Percentiles rank a stretch among this genome's conserved stretches.
Conservation (phyloP, 2,329 filamentous ascomycete species). For the Elsinoe arachidis region DNA sequence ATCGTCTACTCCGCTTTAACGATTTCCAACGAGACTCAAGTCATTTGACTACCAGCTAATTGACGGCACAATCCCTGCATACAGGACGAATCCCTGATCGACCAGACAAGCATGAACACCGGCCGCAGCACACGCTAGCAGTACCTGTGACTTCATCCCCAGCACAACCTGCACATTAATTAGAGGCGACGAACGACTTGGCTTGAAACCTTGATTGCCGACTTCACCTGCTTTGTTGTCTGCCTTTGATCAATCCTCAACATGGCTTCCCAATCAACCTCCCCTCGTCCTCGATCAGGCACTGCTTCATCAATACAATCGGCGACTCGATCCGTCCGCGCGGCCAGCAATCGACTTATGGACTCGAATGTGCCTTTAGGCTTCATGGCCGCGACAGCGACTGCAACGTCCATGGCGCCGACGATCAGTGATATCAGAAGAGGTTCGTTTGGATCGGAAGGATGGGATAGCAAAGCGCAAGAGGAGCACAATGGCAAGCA, state of each 20-base stretch:
- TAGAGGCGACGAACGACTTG: background rate
- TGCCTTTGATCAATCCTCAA: background rate
- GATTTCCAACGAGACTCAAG: too few species aligned
- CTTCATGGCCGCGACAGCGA: slow-evolving; percentile 39
- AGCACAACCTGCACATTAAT: background rate
- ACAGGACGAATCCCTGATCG: background rate
- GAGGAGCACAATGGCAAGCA: slow-evolving; percentile 10
- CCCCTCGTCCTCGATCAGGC: slow-evolving; percentile 6
- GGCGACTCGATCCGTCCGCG: slow-evolving; percentile 1
- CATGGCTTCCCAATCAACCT: slow-evolving; percentile 6
- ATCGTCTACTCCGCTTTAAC: background rate
- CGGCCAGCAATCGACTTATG: slow-evolving; percentile 13
- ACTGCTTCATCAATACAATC: slow-evolving; percentile 8
- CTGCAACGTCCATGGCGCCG: slow-evolving; percentile 33
- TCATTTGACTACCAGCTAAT: background rate
- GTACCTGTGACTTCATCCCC: slow-evolving; percentile 6
- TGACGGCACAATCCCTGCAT: background rate
- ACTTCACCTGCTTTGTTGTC: background rate
- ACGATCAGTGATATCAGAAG: slow-evolving; percentile 35
- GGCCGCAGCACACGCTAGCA: slow-evolving; percentile 11
- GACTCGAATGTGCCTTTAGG: slow-evolving; percentile 28
- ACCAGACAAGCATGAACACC: background rate
- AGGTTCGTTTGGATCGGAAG: slow-evolving; percentile 19
- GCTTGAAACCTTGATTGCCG: background rate
- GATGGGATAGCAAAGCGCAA: slow-evolving; percentile 15